These are phyloP conservation scores for Fraxinus quadrangulata DNA, from an alignment of 257 asterid genomes.

Conservation along the genomic window DNA sequence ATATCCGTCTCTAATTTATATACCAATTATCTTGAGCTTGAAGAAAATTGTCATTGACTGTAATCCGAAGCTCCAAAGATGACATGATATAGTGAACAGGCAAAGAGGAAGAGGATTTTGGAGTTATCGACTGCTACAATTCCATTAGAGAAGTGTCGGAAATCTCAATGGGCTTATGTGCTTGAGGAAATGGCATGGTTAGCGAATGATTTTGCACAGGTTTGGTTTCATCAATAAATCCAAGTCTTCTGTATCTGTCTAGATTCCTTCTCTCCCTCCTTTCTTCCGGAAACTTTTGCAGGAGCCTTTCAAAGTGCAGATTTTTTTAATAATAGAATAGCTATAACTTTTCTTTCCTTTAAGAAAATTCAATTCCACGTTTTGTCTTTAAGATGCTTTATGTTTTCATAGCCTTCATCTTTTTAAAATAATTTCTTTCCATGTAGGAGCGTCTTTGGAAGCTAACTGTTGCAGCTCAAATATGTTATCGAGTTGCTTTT, in stretches of 20 bases:
- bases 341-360: neutral
- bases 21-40: conserved; percentile 7
- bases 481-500: conserved; percentile 59
- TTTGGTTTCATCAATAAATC: conserved; percentile 13
- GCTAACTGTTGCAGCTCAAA: conserved; percentile 65
- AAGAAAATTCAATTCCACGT: neutral
- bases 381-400: neutral
- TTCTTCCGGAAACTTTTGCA: neutral
- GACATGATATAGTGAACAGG: conserved; percentile 59
- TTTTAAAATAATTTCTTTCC: neutral
- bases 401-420: neutral
- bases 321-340: neutral
- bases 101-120: conserved; percentile 70
- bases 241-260: neutral
- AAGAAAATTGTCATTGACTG: conserved; percentile 26
- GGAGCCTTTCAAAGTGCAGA: neutral
- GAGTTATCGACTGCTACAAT: conserved; percentile 57
- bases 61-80: conserved; percentile 36
- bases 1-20: neutral
- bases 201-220: neutral
- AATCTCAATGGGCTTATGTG: conserved; percentile 88
- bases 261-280: neutral
- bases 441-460: conserved; percentile 94
- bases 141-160: conserved; percentile 40
- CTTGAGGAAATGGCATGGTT: conserved; percentile 82